Evolutionary conservation across 257 asterid species (phyloP).

Genomic region (Thymus quinquecostatus): DNA sequence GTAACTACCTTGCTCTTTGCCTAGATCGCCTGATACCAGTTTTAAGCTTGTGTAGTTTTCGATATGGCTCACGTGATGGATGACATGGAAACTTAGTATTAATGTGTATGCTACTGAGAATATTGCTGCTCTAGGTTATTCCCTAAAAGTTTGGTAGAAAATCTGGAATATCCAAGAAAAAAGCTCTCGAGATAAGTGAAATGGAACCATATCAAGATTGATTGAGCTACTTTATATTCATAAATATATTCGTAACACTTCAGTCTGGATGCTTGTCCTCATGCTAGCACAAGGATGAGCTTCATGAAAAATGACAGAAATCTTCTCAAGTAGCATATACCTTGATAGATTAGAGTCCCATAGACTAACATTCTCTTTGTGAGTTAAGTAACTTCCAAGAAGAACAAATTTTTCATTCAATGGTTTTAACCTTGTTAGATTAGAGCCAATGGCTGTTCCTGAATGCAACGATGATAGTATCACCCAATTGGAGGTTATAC

Average conservation of each 20-base stretch:
- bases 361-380: neutral
- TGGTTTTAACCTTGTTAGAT: neutral
- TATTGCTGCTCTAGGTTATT: neutral
- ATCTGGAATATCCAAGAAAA: neutral
- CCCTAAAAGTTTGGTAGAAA: neutral
- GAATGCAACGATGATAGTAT: neutral
- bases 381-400: neutral
- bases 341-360: neutral
- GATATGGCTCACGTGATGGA: neutral
- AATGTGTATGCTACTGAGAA: neutral
- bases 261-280: neutral
- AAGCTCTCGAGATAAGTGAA: neutral
- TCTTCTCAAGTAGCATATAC: neutral
- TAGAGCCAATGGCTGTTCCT: neutral
- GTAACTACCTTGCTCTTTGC: neutral
- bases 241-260: neutral
- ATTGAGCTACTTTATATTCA: neutral
- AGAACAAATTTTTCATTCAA: neutral
- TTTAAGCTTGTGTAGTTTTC: neutral
- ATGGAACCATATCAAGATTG: neutral
- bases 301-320: neutral
- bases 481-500: neutral
- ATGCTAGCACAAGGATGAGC: neutral
- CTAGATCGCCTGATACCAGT: neutral
- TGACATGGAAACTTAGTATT: neutral